Base-by-base conservation (phyloP, 306 rosid species). In the Acacia melanoxylon region DNA sequence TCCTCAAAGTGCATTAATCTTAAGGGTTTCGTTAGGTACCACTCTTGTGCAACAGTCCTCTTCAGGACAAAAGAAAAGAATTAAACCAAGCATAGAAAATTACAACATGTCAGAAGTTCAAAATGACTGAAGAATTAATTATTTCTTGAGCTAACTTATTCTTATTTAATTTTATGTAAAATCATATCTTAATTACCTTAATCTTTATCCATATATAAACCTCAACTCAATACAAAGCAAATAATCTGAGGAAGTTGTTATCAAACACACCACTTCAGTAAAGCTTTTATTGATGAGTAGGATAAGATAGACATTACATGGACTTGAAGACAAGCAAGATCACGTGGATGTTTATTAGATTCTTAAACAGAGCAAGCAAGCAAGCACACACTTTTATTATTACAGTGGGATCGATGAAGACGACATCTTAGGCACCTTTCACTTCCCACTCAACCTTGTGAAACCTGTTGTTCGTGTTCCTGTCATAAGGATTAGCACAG, bases 361-460 rank as follows among this genome's bases (percentile, higher is more conserved):
- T 40, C 49, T 10, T 0, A 69, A 69, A 22, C 33, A 22, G 8
- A 69, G 31, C 33, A 42, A 69, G 19, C n/a, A 42, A 42, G 41
- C 58, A 51, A 51, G 49, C 54, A 42, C 54, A 69, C 54, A 69
- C 7, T 67, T 37, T 71, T 44, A 45, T 13, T 5, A 5, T 63
- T 29, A 12, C n/a, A 44, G 10, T 44, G 49, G 58, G n/a, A 42
- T 22, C 2, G 31, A 70, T 12, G 52, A 70, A 12, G 54, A 10
- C 6, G n/a, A 44, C 9, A 37, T 5, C 1, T 82, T 29, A 84
- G n/a, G 48, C 70, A 45, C 84, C 86, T 56, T 82, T 76, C 41
- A 83, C 48, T 25, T 16, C 27, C 86, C 86, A 80, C 45, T 72
- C 62, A 73, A n/a, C 68, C 29, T 69, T 72, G 61, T 72, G 33